A percentile compares a stretch with the other conserved stretches of the same genome.
These are phyloP conservation scores for Paecilomyces sp. DNA, from an alignment of 2,329 filamentous ascomycete genomes.

Conservation along the genomic window DNA sequence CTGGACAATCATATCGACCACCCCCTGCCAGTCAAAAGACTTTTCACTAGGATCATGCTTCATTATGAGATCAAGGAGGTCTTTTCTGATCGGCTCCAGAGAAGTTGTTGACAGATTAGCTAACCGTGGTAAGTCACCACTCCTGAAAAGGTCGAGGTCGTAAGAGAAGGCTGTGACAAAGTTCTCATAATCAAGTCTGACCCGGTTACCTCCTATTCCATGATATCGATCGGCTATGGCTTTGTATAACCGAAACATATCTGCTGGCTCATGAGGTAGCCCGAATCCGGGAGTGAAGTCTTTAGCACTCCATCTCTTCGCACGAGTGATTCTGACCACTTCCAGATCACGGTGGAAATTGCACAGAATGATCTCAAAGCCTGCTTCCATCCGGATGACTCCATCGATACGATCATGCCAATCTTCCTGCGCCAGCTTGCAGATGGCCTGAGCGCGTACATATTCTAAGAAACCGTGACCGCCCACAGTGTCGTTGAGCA, in stretches of 20 bases:
- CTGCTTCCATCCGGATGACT: conserved; percentile 60
- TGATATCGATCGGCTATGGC: conserved; percentile 23
- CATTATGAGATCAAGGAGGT: conserved; percentile 40
- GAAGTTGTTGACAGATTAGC: conserved; percentile 21
- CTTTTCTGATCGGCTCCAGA: conserved; percentile 31
- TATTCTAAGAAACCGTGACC: conserved; percentile 31
- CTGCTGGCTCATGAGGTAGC: conserved; percentile 2
- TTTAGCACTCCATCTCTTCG: conserved; percentile 5
- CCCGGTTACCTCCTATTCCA: conserved; percentile 31
- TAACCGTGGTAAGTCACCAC: conserved; percentile 33
- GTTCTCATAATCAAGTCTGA: conserved; percentile 40
- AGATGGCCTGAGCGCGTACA: conserved; percentile 49
- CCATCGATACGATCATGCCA: conserved; percentile 54
- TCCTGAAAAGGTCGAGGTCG: conserved; percentile 33
- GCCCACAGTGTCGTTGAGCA: conserved; percentile 37
- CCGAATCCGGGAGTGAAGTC: background rate
- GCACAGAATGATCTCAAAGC: conserved; percentile 65
- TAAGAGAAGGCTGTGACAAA: conserved; percentile 44
- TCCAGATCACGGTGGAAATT: conserved; percentile 46
- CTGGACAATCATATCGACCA: conserved; percentile 58
- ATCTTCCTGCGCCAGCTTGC: conserved; percentile 43
- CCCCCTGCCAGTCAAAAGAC: conserved; percentile 57
- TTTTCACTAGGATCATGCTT: conserved; percentile 17
- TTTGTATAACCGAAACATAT: conserved; percentile 9
- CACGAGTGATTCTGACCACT: conserved; percentile 24